Base-by-base conservation (phyloP, 495 filamentous ascomycete genomes). In the Talaromyces stipitatus region DNA sequence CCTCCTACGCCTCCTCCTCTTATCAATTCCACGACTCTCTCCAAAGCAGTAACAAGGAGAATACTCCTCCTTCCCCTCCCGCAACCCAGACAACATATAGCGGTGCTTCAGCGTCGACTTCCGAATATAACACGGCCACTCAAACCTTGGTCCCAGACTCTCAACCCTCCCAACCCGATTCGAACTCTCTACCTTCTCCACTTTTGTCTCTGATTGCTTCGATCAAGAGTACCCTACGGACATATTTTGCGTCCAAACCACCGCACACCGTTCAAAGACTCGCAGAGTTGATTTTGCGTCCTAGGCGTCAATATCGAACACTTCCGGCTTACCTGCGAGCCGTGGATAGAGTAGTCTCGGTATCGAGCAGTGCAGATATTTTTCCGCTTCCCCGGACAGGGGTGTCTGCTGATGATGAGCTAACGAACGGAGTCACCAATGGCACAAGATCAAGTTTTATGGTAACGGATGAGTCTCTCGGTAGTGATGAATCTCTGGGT, bases 211-310 rank as follows among this genome's bases (percentile, higher is more conserved):
- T 89, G 45, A 75, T 94, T 54, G 63, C 71, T 46, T 84, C 83
- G 26, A 89, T 94, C 50, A 83, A 79, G 23, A 78, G 74, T 3
- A 85, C 82, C n/a, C 76, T 98, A 41, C 76, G 72, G 33, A 74
- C 73, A 3, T 80, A 81, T 59, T 98, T 98, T 71, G 33, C 79
- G 26, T 71, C 75, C 0, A 82, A 89, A 58, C 94, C 94, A 1
- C 94, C 94, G 0, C 91, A 97, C 66, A 97, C 94, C 0, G 79
- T 96, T 52, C 94, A 98, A 71, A 88, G 94, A 43, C 80, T 98
- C 29, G 82, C 94, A 18, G 94, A 98, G 77, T 87, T 98, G n/a
- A 77, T 97, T 36, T 78, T 94, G 11, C 67, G 69, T 16, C 94
- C 94, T 6, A 86, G 73, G 36, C 74, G 79, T 41, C 90, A 96